A percentile compares a stretch with the other conserved stretches of the same genome.
phyloP scores from a whole-genome alignment of 1,284 basidiomycete species.

The Papiliotrema nemorosa region DNA sequence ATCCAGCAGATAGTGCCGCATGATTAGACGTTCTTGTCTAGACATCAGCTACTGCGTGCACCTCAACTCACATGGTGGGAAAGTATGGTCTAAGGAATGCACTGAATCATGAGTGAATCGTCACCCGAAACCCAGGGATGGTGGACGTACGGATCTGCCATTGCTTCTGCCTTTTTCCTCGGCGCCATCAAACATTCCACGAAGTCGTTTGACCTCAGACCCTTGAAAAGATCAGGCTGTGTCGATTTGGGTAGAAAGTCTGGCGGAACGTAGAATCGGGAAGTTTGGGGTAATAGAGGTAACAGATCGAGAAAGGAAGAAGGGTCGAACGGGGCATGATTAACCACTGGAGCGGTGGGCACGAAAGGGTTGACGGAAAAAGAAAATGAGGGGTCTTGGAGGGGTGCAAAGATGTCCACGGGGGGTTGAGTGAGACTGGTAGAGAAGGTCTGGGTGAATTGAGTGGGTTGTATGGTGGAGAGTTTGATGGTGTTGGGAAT shows the following conservation, averaged over 20 bases:
- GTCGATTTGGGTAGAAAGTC: slow-evolving; percentile 8
- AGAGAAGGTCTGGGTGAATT: background rate
- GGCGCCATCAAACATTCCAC: slow-evolving; percentile 22
- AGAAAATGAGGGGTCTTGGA: background rate
- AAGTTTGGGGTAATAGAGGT: slow-evolving; percentile 1
- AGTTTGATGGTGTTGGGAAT: background rate
- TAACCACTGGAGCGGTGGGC: background rate
- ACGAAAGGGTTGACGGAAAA: slow-evolving; percentile 1
- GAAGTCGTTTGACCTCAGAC: slow-evolving; percentile 17
- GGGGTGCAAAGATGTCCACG: background rate
- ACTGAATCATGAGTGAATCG: slow-evolving; percentile 13
- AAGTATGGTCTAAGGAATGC: slow-evolving; percentile 43
- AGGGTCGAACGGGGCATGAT: slow-evolving; percentile 1
- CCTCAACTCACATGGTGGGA: slow-evolving; percentile 27
- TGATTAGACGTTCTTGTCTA: slow-evolving; percentile 41
- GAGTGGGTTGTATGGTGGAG: background rate
- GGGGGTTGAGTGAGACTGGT: background rate
- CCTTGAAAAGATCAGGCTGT: background rate
- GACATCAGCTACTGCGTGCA: slow-evolving; percentile 2
- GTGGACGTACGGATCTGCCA: slow-evolving; percentile 46
- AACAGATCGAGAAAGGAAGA: slow-evolving; percentile 2
- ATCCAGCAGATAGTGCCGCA: slow-evolving; percentile 43
- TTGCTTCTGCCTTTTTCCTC: slow-evolving; percentile 26
- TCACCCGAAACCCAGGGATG: no score
- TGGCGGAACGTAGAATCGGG: slow-evolving; percentile 7